These are phyloP conservation scores for Ustilago cynodontis DNA, from an alignment of 1,284 basidiomycete genomes.

Conservation along the genomic window DNA sequence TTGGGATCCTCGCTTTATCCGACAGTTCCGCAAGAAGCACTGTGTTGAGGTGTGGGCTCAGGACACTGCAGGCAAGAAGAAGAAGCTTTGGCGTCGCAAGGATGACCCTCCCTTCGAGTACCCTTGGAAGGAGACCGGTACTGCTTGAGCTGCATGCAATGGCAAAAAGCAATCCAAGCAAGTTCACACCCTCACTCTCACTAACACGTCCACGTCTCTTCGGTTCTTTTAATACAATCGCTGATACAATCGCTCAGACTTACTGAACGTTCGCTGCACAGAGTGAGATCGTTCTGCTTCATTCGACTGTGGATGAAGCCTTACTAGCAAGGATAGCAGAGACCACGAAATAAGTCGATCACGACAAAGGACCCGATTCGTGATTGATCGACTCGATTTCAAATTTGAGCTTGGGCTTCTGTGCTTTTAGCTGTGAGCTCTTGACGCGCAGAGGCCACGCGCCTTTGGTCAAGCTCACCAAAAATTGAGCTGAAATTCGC, in stretches of 20 bases:
- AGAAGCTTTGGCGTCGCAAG: constrained; percentile 69
- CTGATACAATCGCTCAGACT: background rate
- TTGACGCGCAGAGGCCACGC: constrained; percentile 11
- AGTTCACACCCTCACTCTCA: background rate
- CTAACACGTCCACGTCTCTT: background rate
- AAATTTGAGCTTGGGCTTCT: constrained; percentile 2
- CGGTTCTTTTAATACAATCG: too few species aligned
- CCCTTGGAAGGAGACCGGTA: constrained; percentile 68
- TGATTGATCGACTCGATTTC: constrained; percentile 23
- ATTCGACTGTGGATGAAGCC: too few species aligned
- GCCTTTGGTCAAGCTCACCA: background rate
- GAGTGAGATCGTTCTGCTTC: too few species aligned
- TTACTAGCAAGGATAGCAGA: background rate
- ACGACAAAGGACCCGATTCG: constrained; percentile 16
- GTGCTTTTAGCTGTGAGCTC: background rate
- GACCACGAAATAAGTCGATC: constrained; percentile 16
- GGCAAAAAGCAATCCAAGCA: background rate
- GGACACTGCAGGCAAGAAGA: constrained; percentile 81
- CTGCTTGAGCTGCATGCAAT: constrained; percentile 16
- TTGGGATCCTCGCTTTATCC: constrained; percentile 96
- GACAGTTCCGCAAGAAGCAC: constrained; percentile 87
- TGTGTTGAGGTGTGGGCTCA: constrained; percentile 83
- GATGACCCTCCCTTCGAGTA: constrained; percentile 67
- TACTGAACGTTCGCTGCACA: background rate
- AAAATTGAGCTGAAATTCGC: constrained; percentile 8